Base-by-base conservation (phyloP, 2,329 filamentous ascomycete species). In the Aspergillus udagawae region DNA sequence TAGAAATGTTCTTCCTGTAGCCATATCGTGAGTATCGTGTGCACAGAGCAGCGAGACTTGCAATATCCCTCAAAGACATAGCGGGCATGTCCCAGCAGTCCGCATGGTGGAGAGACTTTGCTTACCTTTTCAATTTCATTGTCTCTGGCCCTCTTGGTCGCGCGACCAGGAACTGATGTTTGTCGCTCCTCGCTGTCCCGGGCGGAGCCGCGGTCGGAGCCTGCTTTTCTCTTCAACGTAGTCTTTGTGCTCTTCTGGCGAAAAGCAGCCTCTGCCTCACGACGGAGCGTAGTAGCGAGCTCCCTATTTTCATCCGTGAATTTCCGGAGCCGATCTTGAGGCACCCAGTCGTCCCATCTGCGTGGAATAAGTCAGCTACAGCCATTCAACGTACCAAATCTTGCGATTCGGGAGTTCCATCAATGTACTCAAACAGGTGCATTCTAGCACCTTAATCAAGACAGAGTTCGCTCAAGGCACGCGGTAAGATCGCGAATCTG, bases 341-440 rank as follows among this genome's bases (percentile, higher is more conserved):
- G 86, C 48, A 97, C 94, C 93, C 93, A 97, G 78, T 99, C 94
- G 78, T 99, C 94, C 94, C 94, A 99, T 61, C 87, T 90, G 69
- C 63, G 61, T 53, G 49, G 8, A 14, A 17, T 23, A 56, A 44
- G 57, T 65, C 32, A 65, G 55, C 56, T 47, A 56, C 28, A 48
- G 51, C 49, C 28, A 48, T 17, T 35, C 50, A 51, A 38, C 14
- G 5, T 38, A 38, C 14, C 32, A 38, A 17, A 3, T 3, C 32
- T 35, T 17, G 32, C 14, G 32, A 35, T 35, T 35, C 1, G 14
- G 17, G 4, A 17, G 32, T 35, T 35, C 32, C 32, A 14, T 17
- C 14, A 17, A 14, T 7, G 5, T 17, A 35, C 32, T 35, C 32
- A 17, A 35, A 35, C 14, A 35, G 14, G 32, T 7, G 32, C 32